A percentile compares a stretch with the other conserved stretches of the same genome.
These are phyloP conservation scores for Phytopythium mirpurense DNA, from an alignment of 352 stramenopile genomes.

Conservation along the genomic window DNA sequence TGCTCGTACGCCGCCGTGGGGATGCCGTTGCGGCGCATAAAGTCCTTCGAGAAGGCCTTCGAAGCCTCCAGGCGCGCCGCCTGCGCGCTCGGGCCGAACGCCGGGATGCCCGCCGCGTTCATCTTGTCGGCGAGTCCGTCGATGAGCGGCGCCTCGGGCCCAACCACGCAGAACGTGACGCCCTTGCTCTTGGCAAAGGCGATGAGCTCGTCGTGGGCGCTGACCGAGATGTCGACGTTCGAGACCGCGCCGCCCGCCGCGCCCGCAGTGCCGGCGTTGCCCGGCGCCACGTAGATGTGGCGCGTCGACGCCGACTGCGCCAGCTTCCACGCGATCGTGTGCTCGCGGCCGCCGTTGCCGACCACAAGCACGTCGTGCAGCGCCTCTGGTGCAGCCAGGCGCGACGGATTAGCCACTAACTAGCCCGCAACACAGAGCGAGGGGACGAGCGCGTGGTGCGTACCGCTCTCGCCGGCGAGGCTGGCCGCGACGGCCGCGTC, in stretches of 20 bases:
- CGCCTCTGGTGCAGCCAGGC: conserved; percentile 15
- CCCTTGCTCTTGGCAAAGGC: conserved; percentile 83
- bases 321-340: conserved; percentile 94
- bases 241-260: conserved; percentile 38
- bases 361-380: conserved; percentile 91
- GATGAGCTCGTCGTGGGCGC: conserved; percentile 64
- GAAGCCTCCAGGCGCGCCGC: conserved; percentile 97
- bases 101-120: conserved; percentile 86
- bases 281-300: conserved; percentile 87
- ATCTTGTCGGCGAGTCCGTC: conserved; percentile 95
- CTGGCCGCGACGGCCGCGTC: conserved; percentile 58
- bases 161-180: conserved; percentile 96
- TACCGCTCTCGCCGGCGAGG: conserved; percentile 39
- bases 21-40: conserved; percentile 97
- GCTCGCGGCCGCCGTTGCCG: conserved; percentile 90
- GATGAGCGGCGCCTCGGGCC: conserved; percentile 96
- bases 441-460: not conserved
- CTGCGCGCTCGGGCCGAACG: conserved; percentile 94
- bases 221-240: conserved; percentile 70
- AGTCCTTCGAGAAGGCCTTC: conserved; percentile 99
- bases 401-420: not conserved
- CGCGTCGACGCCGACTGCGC: conserved; percentile 68
- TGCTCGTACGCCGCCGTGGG: conserved; percentile 96
- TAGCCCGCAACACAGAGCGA: not conserved
- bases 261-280: conserved; percentile 85